These are phyloP conservation scores for Metschnikowia cerradonensis DNA, from an alignment of 805 yeast genomes.

Conservation along the genomic window DNA sequence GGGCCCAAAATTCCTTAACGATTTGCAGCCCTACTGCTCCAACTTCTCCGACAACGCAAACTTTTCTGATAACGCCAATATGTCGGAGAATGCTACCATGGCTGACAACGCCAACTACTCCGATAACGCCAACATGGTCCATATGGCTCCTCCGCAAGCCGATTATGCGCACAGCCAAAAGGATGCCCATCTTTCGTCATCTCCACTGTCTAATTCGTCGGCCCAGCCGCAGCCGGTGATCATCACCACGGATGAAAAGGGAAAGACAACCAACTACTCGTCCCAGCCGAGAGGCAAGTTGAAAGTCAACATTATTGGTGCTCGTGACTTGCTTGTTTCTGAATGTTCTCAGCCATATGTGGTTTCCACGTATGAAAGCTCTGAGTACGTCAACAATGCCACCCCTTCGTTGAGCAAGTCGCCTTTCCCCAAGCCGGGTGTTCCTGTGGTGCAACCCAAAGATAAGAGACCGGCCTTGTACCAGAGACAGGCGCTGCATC, in stretches of 20 bases:
- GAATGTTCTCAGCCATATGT: slow-evolving; percentile 74
- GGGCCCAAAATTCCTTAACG: slow-evolving; percentile 11
- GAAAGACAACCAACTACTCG: slow-evolving; percentile 29
- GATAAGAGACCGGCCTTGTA: slow-evolving; percentile 31
- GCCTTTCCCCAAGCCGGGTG: slow-evolving; percentile 18
- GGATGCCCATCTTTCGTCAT: slow-evolving; percentile 5
- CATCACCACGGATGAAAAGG: slow-evolving; percentile 41
- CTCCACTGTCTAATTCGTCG: slow-evolving; percentile 11
- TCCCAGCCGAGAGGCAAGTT: slow-evolving; percentile 74
- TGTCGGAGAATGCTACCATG: not conserved
- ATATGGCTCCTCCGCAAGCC: not conserved
- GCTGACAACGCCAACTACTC: too few species aligned
- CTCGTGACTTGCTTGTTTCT: slow-evolving; percentile 59
- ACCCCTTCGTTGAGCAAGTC: slow-evolving; percentile 49
- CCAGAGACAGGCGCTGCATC: slow-evolving; percentile 39
- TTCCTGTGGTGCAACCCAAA: slow-evolving; percentile 13
- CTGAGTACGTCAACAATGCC: slow-evolving; percentile 83
- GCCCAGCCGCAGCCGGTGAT: slow-evolving; percentile 23
- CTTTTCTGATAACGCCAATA: not conserved
- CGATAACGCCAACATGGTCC: not conserved
- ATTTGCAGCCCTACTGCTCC: slow-evolving; percentile 20
- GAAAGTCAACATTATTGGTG: slow-evolving; percentile 76
- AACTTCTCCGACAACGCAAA: slow-evolving; percentile 6
- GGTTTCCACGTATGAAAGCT: slow-evolving; percentile 86
- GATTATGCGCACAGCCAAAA: not conserved